Conservation (phyloP, 2,329 filamentous ascomycete genomes). For the Ilyonectria robusta region DNA sequence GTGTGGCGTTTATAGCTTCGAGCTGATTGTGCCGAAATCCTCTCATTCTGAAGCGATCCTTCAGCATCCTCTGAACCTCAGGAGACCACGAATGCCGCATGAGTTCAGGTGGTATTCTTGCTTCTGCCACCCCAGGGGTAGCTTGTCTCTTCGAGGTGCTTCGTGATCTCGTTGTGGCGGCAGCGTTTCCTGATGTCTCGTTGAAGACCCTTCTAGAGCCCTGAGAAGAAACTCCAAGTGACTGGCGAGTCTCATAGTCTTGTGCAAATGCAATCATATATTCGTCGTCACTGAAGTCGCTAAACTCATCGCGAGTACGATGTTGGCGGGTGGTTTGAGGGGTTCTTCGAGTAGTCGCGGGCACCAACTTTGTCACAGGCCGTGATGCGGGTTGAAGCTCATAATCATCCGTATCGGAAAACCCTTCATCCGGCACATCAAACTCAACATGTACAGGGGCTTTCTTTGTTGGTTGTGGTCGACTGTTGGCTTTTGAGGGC, state of each 20-base stretch:
- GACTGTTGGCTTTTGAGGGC: slow-evolving; percentile 17
- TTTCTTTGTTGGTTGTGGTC: slow-evolving; percentile 24
- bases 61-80: slow-evolving; percentile 86
- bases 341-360: slow-evolving; percentile 32
- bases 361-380: slow-evolving; percentile 20
- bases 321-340: slow-evolving; percentile 35
- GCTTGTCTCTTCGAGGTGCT: slow-evolving; percentile 51
- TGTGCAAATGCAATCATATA: slow-evolving; percentile 68
- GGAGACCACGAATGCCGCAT: slow-evolving; percentile 86
- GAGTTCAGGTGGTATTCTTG: slow-evolving; percentile 63
- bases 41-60: slow-evolving; percentile 85
- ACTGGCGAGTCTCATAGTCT: slow-evolving; percentile 62
- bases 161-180: slow-evolving; percentile 51
- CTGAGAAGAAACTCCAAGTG: slow-evolving; percentile 40
- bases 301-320: slow-evolving; percentile 54
- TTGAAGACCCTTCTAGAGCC: slow-evolving; percentile 57
- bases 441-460: slow-evolving; percentile 34
- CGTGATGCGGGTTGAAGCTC: slow-evolving; percentile 37
- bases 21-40: slow-evolving; percentile 94
- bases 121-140: slow-evolving; percentile 41
- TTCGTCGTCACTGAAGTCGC: slow-evolving; percentile 65
- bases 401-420: slow-evolving; percentile 51
- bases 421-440: slow-evolving; percentile 46
- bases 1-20: slow-evolving; percentile 94
- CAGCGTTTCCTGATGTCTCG: slow-evolving; percentile 65